Evolutionary conservation across 2,329 filamentous ascomycete species (phyloP), one percentile per base, ranked within the genome.

Genomic region (Colletotrichum sidae): DNA sequence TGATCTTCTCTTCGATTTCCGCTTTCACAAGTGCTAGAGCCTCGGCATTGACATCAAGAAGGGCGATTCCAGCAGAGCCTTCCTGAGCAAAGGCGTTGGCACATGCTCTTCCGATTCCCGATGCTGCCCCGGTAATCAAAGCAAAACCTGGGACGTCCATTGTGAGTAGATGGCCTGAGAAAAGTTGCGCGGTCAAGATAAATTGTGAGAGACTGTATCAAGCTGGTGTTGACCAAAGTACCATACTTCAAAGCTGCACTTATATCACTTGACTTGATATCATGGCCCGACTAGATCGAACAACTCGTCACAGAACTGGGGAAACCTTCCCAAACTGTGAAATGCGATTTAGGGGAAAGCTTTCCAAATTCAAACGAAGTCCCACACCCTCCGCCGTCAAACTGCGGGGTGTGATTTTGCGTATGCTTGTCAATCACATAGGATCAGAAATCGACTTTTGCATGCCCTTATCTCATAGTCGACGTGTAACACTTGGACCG

Each of bases 81-180:
- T 76, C 73, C 2, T 47, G 50, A 2, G 71, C 72, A 15, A 76
- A 76, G 0, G 72, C 72, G 7, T 49, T 60, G 13, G 73, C 73
- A 13, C 73, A 76, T 8, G 74, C 75, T 13, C 65, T 69, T 13
- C 74, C 75, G 9, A 77, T 75, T 0, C 75, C 75, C 11, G 74
- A 76, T 1, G 70, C 75, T 2, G 72, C 73, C 17, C 75, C 75
- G 1, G 73, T 75, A 2, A 77, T 67, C 0, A 77, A 25, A 15
- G 74, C 74, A 9, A 70, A 76, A 1, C 74, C 75, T 0, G 78
- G 75, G 4, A 76, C 64, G 6, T 72, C 44, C 55, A 74, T 78
- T 6, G 61, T n/a, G 10, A 46, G 35, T 6, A 35, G 9, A 10
- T 13, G 2, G 10, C 13, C 35, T 9, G 9, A 46, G 9, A 47